Conservation (phyloP, 2,329 filamentous ascomycete genomes). For the Elsinoe fawcettii region DNA sequence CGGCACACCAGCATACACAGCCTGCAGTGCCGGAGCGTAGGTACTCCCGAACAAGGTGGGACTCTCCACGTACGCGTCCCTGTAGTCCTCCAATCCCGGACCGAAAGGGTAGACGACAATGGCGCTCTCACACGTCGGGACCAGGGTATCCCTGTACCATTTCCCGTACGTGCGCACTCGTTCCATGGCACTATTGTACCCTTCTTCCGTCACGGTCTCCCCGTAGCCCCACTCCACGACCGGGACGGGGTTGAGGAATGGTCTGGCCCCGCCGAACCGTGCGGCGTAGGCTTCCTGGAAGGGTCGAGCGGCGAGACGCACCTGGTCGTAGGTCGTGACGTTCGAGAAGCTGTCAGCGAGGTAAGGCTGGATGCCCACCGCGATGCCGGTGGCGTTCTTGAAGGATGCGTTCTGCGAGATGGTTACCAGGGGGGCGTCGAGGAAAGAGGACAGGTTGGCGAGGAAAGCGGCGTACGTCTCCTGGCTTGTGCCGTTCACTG, state of each 20-base stretch:
- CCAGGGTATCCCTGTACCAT: neutral
- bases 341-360: neutral
- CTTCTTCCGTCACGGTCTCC: neutral
- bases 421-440: neutral
- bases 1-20: neutral
- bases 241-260: neutral
- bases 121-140: neutral
- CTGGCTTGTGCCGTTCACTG: too few relatives aligned
- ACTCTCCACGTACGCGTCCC: neutral
- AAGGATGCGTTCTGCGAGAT: neutral
- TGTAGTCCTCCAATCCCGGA: neutral
- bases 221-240: neutral
- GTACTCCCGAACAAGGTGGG: neutral
- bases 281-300: neutral
- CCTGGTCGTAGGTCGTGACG: constrained; percentile 6
- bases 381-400: neutral
- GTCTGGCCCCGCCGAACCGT: neutral
- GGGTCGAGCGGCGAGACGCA: neutral
- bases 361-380: neutral
- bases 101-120: neutral
- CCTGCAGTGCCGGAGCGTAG: neutral
- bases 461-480: too few relatives aligned
- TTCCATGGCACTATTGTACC: neutral
- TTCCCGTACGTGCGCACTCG: neutral
- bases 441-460: neutral